A percentile compares a stretch with the other conserved stretches of the same genome.
phyloP scores from a whole-genome alignment of 768 basidiomycete genomes.

The Boletus rufocinnamomeus region DNA sequence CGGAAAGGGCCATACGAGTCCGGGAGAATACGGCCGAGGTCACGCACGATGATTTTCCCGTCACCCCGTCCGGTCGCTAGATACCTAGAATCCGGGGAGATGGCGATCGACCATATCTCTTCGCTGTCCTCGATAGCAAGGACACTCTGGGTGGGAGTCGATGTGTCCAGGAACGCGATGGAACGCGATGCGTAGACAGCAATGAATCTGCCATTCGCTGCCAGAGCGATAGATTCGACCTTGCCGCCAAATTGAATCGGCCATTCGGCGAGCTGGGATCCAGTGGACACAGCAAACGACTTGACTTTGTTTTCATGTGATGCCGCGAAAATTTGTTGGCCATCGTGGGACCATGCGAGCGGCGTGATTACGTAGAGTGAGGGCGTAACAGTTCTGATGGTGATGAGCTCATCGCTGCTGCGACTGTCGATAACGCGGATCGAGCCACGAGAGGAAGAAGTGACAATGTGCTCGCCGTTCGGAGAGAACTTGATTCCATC shows the following conservation, averaged over 20 bases:
- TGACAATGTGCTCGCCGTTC: background rate
- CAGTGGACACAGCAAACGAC: background rate
- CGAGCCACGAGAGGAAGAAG: no score
- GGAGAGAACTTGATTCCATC: background rate
- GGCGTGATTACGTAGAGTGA: no score
- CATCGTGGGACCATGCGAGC: no score
- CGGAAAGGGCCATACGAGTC: no score
- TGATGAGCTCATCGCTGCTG: no score
- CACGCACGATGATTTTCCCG: no score
- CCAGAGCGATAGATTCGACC: slow-evolving; percentile 1
- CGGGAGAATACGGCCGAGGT: no score
- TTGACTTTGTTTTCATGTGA: background rate
- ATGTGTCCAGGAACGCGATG: slow-evolving; percentile 4
- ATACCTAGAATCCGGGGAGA: background rate
- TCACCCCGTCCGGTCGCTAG: no score
- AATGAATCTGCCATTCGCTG: slow-evolving; percentile 1
- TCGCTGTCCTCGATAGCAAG: background rate
- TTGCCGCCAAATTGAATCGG: no score
- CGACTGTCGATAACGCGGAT: no score
- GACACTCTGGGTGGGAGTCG: background rate
- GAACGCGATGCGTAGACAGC: background rate
- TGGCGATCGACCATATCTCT: background rate
- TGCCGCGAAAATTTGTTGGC: no score
- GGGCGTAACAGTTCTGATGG: no score
- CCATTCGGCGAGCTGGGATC: background rate